These are phyloP conservation scores for Lactifluus pinguis DNA, from an alignment of 768 basidiomycete genomes.

Conservation along the genomic window DNA sequence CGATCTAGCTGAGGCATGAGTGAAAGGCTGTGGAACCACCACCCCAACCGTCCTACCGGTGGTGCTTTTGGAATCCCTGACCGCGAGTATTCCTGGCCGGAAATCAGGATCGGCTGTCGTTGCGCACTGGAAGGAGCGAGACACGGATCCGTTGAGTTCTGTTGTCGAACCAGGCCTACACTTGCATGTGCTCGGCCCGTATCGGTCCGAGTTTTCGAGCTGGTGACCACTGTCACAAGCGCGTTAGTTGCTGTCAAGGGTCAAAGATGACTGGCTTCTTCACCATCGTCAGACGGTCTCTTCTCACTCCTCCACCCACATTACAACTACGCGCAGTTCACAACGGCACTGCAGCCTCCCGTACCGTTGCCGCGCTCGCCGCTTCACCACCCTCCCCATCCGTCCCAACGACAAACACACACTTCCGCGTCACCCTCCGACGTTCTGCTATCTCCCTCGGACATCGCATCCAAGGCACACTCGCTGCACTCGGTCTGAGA, in stretches of 20 bases:
- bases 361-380: conserved; percentile 9
- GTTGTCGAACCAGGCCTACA: conserved; percentile 25
- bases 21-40: too few relatives aligned
- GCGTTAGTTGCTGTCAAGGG: conserved; percentile 22
- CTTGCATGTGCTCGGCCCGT: conserved; percentile 27
- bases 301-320: neutral
- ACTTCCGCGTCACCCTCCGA: conserved; percentile 83
- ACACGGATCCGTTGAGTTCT: too few relatives aligned
- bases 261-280: neutral
- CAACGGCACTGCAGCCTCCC: conserved; percentile 10
- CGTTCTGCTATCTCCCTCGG: conserved; percentile 84
- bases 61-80: too few relatives aligned
- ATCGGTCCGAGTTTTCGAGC: too few relatives aligned
- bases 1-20: too few relatives aligned
- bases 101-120: too few relatives aligned
- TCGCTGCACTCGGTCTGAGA: conserved; percentile 74
- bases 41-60: too few relatives aligned
- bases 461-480: conserved; percentile 57
- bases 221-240: too few relatives aligned
- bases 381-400: conserved; percentile 1
- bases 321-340: neutral
- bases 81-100: too few relatives aligned
- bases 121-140: too few relatives aligned
- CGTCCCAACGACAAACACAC: conserved; percentile 39
- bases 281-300: neutral